These are phyloP conservation scores for Toxoplasma gondii DNA, from an alignment of 169 alveolate species.

Conservation along the genomic window DNA sequence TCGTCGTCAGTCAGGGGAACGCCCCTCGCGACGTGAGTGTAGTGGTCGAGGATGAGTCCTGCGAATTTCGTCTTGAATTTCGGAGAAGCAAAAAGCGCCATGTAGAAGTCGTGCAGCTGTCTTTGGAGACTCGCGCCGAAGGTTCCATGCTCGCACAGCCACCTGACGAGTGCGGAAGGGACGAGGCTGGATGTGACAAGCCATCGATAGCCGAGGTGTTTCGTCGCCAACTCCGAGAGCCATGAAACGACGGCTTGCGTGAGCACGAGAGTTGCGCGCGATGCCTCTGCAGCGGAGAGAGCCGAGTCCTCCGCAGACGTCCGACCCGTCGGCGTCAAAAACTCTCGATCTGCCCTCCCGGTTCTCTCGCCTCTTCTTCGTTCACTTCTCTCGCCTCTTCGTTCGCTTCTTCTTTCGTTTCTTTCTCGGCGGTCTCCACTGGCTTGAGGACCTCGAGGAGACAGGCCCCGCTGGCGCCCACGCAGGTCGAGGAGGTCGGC, in stretches of 20 bases:
- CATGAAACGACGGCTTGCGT: slow-evolving; percentile 8
- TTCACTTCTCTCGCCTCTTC: background rate
- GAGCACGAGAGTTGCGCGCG: background rate
- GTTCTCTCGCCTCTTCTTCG: background rate
- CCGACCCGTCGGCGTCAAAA: background rate
- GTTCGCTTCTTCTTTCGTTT: background rate
- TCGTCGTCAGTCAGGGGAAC: background rate
- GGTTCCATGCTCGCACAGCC: background rate
- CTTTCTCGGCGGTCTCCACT: too few relatives aligned
- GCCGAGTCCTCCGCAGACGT: background rate
- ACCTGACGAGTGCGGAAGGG: background rate
- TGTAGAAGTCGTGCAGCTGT: slow-evolving; percentile 7
- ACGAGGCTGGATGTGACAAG: background rate
- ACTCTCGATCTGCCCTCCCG: background rate
- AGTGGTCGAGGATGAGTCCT: background rate
- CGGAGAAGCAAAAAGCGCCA: slow-evolving; percentile 15
- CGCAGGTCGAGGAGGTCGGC: too few relatives aligned
- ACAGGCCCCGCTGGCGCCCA: too few relatives aligned
- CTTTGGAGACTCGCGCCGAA: background rate
- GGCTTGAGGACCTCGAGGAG: too few relatives aligned
- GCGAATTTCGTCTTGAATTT: slow-evolving; percentile 1
- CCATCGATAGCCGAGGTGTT: slow-evolving; percentile 27
- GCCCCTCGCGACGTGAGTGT: background rate
- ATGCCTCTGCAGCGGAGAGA: background rate
- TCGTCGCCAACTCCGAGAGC: background rate